These are phyloP conservation scores for Byssothecium circinans DNA, from an alignment of 2,329 filamentous ascomycete genomes.

Conservation along the genomic window DNA sequence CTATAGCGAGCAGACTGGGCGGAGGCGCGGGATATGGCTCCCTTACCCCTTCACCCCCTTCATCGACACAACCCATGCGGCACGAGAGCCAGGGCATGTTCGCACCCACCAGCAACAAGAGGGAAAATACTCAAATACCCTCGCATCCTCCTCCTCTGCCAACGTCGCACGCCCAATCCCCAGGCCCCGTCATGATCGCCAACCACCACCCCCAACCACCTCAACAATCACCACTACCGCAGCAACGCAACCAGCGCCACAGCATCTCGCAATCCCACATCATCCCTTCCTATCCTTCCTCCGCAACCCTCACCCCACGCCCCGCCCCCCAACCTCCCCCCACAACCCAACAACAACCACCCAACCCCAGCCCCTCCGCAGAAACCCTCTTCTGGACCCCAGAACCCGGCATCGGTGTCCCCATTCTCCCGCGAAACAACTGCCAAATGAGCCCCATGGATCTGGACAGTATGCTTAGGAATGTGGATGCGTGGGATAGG, in stretches of 20 bases:
- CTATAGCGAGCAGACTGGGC: slow-evolving; percentile 12
- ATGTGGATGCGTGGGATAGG: slow-evolving; percentile 33
- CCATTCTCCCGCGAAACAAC: slow-evolving; percentile 33
- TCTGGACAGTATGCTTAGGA: slow-evolving; percentile 35
- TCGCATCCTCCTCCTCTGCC: slow-evolving; percentile 14
- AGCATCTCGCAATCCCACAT: slow-evolving; percentile 12
- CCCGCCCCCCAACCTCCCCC: slow-evolving; percentile 19
- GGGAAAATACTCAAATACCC: slow-evolving; percentile 14
- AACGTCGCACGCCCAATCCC: slow-evolving; percentile 12
- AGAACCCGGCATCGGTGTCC: slow-evolving; percentile 44
- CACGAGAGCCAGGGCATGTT: slow-evolving; percentile 39
- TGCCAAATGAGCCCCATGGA: slow-evolving; percentile 40
- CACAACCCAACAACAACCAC: slow-evolving; percentile 11
- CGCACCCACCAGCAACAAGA: slow-evolving; percentile 11
- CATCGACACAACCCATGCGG: slow-evolving; percentile 3
- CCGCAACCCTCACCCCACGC: slow-evolving; percentile 17
- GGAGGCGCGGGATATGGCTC: slow-evolving; percentile 7
- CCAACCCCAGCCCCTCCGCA: slow-evolving; percentile 14
- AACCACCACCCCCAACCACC: slow-evolving; percentile 17
- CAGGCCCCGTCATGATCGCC: slow-evolving; percentile 16
- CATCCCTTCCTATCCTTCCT: slow-evolving; percentile 15
- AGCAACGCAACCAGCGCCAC: neutral
- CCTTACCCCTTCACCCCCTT: slow-evolving; percentile 3
- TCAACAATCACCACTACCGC: neutral
- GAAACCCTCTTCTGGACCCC: slow-evolving; percentile 43